Conservation (phyloP, 106 monocot genomes). For the Dendrobium officinale region DNA sequence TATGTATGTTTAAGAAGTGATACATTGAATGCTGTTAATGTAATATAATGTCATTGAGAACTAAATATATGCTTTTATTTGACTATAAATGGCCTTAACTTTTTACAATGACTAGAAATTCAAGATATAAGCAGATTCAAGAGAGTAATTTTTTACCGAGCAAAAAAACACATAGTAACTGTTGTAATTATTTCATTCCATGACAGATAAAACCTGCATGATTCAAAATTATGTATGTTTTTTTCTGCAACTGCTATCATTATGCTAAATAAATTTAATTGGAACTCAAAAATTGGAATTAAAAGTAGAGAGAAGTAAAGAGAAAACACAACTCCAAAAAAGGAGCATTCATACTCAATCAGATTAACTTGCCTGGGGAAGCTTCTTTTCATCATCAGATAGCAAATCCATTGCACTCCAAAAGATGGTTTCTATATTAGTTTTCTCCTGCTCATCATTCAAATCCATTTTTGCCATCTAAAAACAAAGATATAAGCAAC, state of each 20-base stretch:
- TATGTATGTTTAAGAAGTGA: not conserved
- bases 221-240: no score
- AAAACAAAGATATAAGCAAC: constrained; percentile 1
- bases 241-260: no score
- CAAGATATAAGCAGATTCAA: not conserved
- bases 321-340: not conserved
- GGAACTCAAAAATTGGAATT: no score
- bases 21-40: not conserved
- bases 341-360: not conserved
- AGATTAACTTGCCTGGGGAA: constrained; percentile 75
- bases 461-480: constrained; percentile 99
- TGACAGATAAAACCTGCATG: not conserved
- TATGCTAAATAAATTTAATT: no score
- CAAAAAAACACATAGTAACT: not conserved
- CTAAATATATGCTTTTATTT: not conserved
- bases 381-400: constrained; percentile 97
- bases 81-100: not conserved
- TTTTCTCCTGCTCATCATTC: constrained; percentile 82
- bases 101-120: not conserved
- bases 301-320: not conserved
- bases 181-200: not conserved
- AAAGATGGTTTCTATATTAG: constrained; percentile 80
- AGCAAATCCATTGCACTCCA: constrained; percentile 99
- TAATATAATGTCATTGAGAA: not conserved
- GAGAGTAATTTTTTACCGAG: not conserved